Evolutionary conservation across 2,329 filamentous ascomycete genomes (phyloP), one percentile per base, ranked within the genome.

Genomic region (Thielaviopsis euricoi): DNA sequence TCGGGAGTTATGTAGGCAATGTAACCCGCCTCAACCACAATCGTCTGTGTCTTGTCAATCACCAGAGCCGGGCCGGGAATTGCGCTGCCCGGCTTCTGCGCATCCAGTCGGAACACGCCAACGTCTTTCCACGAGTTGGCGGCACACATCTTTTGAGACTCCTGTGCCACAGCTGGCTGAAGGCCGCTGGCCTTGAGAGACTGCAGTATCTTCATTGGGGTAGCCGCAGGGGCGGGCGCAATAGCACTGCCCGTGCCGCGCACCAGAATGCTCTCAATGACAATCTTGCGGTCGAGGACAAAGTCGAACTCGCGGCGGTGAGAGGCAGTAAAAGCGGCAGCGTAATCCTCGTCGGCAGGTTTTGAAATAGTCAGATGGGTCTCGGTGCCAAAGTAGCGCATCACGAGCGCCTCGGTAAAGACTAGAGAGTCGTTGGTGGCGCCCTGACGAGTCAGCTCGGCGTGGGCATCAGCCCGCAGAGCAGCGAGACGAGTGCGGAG

Each of bases 301-400:
- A 89, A 89, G 1, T 84, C 84, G 64, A 88, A 89, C 64, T 87
- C 85, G 64, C 85, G 83, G 62, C 85, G 77, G 65, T 89, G 85
- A 61, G 86, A 81, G 63, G 80, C 78, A 52, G 85, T 69, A 61
- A 88, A 87, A 0, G 82, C 83, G 58, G 80, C 76, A 1, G 80
- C 82, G 67, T 85, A 87, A 0, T 79, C 80, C 75, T 78, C 57
- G 9, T 58, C 56, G 6, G 25, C 53, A 5, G 56, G 53, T 33
- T 58, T 37, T 0, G 67, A 58, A 3, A 74, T 71, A 68, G 74
- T 75, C 5, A 76, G 64, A 0, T 68, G 67, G 0, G 33, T 61
- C 15, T 53, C 49, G 5, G 56, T 52, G 6, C 59, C 59, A 43
- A 52, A 33, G 33, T 76, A 76, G 7, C 72, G 66, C 67, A 76